phyloP scores from a whole-genome alignment of 208 protist species.

The Phytomonas francai region DNA sequence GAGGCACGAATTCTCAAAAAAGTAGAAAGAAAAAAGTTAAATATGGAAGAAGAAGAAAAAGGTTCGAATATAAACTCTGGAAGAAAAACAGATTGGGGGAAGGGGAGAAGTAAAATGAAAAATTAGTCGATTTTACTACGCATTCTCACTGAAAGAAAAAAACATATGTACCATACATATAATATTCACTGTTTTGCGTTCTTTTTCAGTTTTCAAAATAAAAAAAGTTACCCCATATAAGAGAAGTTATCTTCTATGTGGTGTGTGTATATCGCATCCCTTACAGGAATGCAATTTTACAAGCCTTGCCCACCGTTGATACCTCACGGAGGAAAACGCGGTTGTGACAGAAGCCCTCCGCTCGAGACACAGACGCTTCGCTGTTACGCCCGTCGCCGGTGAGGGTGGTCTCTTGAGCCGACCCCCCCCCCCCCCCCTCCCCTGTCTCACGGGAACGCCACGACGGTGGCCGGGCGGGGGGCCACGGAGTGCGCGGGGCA shows the following conservation, averaged over 20 bases:
- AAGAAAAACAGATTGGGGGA: neutral
- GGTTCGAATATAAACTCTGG: neutral
- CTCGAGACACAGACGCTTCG: no score
- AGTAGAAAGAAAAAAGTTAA: slow-evolving; percentile 5
- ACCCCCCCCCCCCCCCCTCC: no score
- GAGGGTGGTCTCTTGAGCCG: no score
- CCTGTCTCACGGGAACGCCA: neutral
- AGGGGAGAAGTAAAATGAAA: slow-evolving; percentile 3
- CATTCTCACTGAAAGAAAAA: slow-evolving; percentile 2
- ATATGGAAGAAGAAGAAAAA: slow-evolving; percentile 10
- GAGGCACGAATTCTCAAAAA: slow-evolving; percentile 5
- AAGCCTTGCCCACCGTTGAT: no score
- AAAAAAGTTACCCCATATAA: slow-evolving; percentile 11
- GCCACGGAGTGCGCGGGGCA: neutral
- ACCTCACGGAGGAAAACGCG: no score
- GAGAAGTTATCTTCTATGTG: neutral
- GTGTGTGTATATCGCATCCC: neutral
- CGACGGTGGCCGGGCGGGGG: neutral
- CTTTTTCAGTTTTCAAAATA: neutral
- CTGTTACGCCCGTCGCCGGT: neutral
- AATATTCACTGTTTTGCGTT: slow-evolving; percentile 3
- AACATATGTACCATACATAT: neutral
- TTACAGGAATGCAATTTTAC: slow-evolving; percentile 1
- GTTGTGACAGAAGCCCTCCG: no score
- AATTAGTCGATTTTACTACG: slow-evolving; percentile 6